Evolutionary conservation across 2,329 filamentous ascomycete genomes (phyloP).

Genomic region (Trichoderma atroviride): DNA sequence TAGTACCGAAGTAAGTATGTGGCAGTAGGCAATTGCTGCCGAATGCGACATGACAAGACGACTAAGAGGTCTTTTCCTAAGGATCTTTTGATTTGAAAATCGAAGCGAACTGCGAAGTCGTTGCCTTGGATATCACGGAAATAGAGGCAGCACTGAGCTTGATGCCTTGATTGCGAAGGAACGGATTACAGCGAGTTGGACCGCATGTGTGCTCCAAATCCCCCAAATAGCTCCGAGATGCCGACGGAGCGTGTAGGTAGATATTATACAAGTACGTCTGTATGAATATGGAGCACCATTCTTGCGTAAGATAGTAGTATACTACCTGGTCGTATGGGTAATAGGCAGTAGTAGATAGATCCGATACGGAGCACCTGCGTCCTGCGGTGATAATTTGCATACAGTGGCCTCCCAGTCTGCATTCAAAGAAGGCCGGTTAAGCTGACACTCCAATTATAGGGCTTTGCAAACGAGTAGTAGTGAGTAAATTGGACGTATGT

Average conservation of each 20-base stretch:
- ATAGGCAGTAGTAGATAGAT: neutral
- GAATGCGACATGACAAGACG: conserved; percentile 25
- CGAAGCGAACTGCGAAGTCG: too few relatives aligned
- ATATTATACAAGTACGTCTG: neutral
- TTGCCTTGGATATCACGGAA: neutral
- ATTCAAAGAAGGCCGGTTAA: neutral
- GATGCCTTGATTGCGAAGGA: neutral
- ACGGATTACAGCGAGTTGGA: neutral
- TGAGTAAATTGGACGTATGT: neutral
- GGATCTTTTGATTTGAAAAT: neutral
- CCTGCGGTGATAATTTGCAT: neutral
- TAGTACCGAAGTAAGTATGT: neutral
- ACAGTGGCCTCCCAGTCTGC: neutral
- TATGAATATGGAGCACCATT: neutral
- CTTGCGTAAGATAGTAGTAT: neutral
- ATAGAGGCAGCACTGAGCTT: neutral
- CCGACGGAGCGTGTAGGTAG: neutral
- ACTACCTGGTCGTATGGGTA: neutral
- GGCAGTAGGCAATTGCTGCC: neutral
- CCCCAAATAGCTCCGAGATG: conserved; percentile 6
- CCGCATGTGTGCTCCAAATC: neutral
- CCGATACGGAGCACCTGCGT: neutral
- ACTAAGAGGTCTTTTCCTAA: neutral
- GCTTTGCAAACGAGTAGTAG: neutral
- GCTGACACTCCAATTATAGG: neutral